Conservation (phyloP, 768 basidiomycete genomes). For the Lactarius sp. region DNA sequence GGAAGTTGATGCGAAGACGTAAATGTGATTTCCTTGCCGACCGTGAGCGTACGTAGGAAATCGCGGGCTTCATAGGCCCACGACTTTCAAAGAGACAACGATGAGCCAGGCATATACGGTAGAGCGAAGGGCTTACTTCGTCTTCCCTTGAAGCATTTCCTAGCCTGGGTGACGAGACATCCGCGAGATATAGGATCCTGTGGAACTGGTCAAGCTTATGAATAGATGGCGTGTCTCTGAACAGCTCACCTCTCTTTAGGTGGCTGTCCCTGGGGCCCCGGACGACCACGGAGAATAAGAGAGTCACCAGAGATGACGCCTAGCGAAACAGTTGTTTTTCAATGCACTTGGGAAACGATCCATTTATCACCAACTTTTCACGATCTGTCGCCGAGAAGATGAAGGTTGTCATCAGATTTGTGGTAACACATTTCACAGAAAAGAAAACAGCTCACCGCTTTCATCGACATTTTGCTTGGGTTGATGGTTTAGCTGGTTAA, state of each 20-base stretch:
- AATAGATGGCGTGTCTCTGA: neutral
- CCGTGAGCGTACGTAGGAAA: slow-evolving; percentile 75
- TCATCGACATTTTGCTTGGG: slow-evolving; percentile 53
- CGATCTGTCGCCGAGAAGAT: slow-evolving; percentile 38
- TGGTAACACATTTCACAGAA: neutral
- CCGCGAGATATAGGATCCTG: slow-evolving; percentile 87
- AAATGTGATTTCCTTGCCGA: slow-evolving; percentile 90
- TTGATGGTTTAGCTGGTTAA: slow-evolving; percentile 5
- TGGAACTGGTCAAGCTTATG: slow-evolving; percentile 1
- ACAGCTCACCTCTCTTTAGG: slow-evolving; percentile 77
- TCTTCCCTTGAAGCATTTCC: slow-evolving; percentile 83
- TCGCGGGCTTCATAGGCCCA: slow-evolving; percentile 94
- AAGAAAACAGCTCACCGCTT: slow-evolving; percentile 52
- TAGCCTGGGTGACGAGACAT: slow-evolving; percentile 77
- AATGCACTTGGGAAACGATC: neutral
- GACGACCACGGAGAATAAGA: slow-evolving; percentile 72
- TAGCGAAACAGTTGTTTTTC: slow-evolving; percentile 34
- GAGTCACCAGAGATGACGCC: slow-evolving; percentile 91
- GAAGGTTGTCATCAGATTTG: neutral
- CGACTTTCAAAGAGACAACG: slow-evolving; percentile 42
- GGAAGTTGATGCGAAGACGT: slow-evolving; percentile 75
- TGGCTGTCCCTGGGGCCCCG: slow-evolving; percentile 76
- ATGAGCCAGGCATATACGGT: slow-evolving; percentile 9
- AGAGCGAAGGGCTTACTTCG: slow-evolving; percentile 51
- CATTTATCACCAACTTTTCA: slow-evolving; percentile 46